Percentiles rank a stretch among this genome's conserved stretches.
These are phyloP conservation scores for Gracilaria gracilis DNA, from an alignment of 23 red algal species.

Conservation along the genomic window DNA sequence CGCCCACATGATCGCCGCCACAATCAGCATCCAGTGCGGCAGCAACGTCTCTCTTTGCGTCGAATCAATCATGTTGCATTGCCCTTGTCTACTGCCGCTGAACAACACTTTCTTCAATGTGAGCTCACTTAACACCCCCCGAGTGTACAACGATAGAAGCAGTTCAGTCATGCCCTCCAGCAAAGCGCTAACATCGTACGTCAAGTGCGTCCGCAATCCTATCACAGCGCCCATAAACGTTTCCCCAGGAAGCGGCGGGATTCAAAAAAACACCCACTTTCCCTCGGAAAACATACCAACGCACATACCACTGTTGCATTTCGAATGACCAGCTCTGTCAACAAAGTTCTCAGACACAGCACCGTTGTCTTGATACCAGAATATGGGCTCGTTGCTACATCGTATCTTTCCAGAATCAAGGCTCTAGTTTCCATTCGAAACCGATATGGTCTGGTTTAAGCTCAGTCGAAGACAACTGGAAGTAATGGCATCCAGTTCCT, in stretches of 20 bases:
- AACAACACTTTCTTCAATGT: neutral
- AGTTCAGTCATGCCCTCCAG: neutral
- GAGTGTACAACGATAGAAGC: neutral
- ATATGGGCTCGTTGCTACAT: neutral
- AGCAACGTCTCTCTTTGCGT: neutral
- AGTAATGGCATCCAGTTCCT: neutral
- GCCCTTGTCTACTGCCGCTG: too few relatives aligned
- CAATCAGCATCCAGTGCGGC: neutral
- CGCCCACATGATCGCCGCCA: neutral
- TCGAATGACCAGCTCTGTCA: neutral
- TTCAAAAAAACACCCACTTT: neutral
- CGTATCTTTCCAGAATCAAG: neutral
- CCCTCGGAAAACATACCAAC: conserved; percentile 1
- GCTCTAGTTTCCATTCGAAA: neutral
- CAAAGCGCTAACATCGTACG: neutral
- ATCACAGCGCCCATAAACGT: neutral
- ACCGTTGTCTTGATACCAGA: neutral
- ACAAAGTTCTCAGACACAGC: neutral
- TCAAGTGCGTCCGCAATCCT: neutral
- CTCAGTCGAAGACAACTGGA: neutral
- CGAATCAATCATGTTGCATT: neutral
- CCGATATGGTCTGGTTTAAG: neutral
- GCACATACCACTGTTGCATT: neutral
- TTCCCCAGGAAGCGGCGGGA: neutral
- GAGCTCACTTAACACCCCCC: too few relatives aligned